Conservation (phyloP, 2,329 filamentous ascomycete species). For the Didymella glomerata region DNA sequence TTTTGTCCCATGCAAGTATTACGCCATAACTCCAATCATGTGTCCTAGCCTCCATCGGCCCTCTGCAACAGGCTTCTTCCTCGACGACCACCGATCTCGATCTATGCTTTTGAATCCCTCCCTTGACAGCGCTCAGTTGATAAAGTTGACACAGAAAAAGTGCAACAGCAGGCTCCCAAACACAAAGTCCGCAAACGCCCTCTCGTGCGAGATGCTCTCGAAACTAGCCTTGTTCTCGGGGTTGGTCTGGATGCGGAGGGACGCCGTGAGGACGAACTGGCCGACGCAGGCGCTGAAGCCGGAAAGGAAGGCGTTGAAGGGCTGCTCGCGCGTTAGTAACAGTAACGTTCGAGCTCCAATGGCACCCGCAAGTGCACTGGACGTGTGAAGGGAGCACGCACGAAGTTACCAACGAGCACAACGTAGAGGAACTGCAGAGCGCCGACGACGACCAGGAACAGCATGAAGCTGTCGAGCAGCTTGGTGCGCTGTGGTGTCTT, state of each 20-base stretch:
- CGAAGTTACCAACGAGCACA: constrained; percentile 90
- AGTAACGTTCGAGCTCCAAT: neutral
- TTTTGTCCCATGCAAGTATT: constrained; percentile 11
- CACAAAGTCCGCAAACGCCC: constrained; percentile 95
- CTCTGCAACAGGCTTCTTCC: neutral
- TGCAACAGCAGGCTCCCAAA: constrained; percentile 95
- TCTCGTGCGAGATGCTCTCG: constrained; percentile 77
- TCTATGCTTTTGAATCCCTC: neutral
- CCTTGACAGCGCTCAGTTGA: constrained; percentile 73
- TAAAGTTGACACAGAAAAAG: constrained; percentile 99
- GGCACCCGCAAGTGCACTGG: neutral
- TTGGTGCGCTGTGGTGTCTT: constrained; percentile 90
- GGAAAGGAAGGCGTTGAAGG: constrained; percentile 97
- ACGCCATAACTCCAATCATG: constrained; percentile 15
- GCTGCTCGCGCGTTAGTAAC: constrained; percentile 62
- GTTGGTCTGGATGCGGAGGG: constrained; percentile 90
- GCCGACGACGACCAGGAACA: constrained; percentile 83
- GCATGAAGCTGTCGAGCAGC: constrained; percentile 90
- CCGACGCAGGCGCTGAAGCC: constrained; percentile 95
- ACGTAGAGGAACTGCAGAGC: constrained; percentile 95
- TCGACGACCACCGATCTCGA: neutral
- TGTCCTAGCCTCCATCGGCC: neutral
- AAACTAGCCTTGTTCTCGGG: constrained; percentile 82
- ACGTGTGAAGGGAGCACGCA: constrained; percentile 61
- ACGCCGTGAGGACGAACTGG: constrained; percentile 95